phyloP scores from a whole-genome alignment of 83 land plant genomes.

The Larix sibirica region DNA sequence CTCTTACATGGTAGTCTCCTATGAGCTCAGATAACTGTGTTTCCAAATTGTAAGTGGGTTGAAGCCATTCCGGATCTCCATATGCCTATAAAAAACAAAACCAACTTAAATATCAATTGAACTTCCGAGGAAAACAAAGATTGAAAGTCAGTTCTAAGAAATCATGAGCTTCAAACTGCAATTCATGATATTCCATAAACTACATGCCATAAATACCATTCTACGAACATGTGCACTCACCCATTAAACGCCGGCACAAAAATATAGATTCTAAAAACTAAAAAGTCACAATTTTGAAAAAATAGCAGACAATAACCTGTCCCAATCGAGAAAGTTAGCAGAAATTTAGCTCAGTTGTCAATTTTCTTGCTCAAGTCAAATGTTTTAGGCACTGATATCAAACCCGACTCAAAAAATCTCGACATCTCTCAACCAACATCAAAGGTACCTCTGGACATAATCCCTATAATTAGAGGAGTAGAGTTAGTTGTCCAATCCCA shows the following conservation, averaged over 20 bases:
- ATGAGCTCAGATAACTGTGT: conserved; percentile 76
- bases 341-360: too few species aligned
- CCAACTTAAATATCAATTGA: background rate
- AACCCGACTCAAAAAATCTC: too few species aligned
- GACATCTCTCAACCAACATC: too few species aligned
- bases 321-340: too few species aligned
- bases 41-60: conserved; percentile 92
- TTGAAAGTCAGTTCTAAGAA: background rate
- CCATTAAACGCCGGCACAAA: background rate
- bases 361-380: too few species aligned
- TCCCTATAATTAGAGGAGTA: too few species aligned
- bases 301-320: too few species aligned
- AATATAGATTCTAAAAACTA: background rate
- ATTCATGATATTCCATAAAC: background rate
- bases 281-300: background rate
- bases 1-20: conserved; percentile 80
- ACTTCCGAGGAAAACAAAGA: background rate
- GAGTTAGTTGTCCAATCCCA: too few species aligned
- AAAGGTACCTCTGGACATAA: too few species aligned
- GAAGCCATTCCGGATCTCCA: conserved; percentile 90
- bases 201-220: background rate
- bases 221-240: background rate
- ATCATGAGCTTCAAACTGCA: background rate
- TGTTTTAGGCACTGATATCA: too few species aligned
- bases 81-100: conserved; percentile 56